Conservation (phyloP, 1,284 basidiomycete genomes). For the Apiotrichum sp. region DNA sequence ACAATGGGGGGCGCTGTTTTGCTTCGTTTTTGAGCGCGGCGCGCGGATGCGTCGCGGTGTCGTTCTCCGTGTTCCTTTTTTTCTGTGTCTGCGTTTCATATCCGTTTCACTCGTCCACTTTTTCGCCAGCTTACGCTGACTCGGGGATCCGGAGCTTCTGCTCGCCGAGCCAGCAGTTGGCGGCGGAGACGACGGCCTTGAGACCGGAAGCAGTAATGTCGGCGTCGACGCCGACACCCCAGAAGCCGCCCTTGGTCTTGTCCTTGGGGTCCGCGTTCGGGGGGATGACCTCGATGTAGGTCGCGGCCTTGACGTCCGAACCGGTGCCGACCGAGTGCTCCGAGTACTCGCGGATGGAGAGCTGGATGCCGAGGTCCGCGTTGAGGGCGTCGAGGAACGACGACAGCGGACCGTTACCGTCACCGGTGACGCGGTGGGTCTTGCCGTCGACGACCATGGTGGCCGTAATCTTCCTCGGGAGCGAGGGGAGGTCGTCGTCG, state of each 20-base stretch:
- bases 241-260: slow-evolving; percentile 67
- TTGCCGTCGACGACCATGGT: slow-evolving; percentile 77
- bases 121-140: slow-evolving; percentile 1
- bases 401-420: slow-evolving; percentile 94
- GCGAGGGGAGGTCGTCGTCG: slow-evolving; percentile 31
- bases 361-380: slow-evolving; percentile 70
- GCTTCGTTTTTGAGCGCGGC: no score
- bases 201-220: slow-evolving; percentile 91
- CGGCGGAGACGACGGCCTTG: slow-evolving; percentile 85
- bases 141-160: slow-evolving; percentile 11
- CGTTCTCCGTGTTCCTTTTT: no score
- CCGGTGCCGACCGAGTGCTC: slow-evolving; percentile 87
- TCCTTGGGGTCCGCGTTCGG: slow-evolving; percentile 58
- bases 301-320: slow-evolving; percentile 79
- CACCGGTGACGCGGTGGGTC: slow-evolving; percentile 73
- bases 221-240: slow-evolving; percentile 92
- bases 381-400: slow-evolving; percentile 84
- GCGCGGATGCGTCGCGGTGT: no score
- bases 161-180: slow-evolving; percentile 58
- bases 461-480: slow-evolving; percentile 62
- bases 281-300: slow-evolving; percentile 88
- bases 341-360: slow-evolving; percentile 84
- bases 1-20: no score
- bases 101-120: neutral
- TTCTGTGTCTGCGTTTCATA: neutral